These are phyloP conservation scores for Claviceps digitariae DNA, from an alignment of 2,329 filamentous ascomycete genomes.

Conservation along the genomic window DNA sequence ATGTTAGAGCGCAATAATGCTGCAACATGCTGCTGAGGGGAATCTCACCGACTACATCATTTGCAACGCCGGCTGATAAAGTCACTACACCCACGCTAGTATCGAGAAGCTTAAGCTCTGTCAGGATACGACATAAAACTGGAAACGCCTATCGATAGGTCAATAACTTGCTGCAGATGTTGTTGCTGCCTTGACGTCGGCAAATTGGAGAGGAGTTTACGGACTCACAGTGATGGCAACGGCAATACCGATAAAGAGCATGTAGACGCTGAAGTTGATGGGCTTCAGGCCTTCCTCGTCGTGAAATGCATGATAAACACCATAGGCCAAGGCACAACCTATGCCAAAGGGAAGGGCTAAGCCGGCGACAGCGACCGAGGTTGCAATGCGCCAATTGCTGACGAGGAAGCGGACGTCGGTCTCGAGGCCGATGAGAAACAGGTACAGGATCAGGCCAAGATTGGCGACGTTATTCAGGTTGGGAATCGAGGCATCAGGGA, in stretches of 20 bases:
- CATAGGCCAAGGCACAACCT: constrained; percentile 68
- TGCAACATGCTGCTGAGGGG: background rate
- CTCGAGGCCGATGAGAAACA: constrained; percentile 81
- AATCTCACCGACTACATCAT: constrained; percentile 48
- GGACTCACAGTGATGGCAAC: constrained; percentile 63
- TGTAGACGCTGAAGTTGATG: constrained; percentile 41
- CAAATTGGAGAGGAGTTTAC: background rate
- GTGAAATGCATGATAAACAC: constrained; percentile 63
- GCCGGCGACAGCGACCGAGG: constrained; percentile 64
- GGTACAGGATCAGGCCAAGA: constrained; percentile 67
- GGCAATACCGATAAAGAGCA: constrained; percentile 76
- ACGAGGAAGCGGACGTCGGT: constrained; percentile 67
- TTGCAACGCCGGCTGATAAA: constrained; percentile 80
- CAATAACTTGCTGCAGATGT: background rate
- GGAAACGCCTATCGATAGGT: constrained; percentile 46
- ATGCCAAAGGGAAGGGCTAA: constrained; percentile 75
- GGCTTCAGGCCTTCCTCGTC: constrained; percentile 23
- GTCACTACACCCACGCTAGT: constrained; percentile 81
- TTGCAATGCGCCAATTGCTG: constrained; percentile 67
- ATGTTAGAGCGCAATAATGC: background rate
- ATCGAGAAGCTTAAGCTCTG: constrained; percentile 72
- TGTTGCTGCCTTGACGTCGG: background rate
- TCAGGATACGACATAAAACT: constrained; percentile 84
- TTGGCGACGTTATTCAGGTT: constrained; percentile 68
- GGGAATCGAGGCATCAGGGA: constrained; percentile 61